Conservation (phyloP, 768 basidiomycete species). For the Pholiota microspora region DNA sequence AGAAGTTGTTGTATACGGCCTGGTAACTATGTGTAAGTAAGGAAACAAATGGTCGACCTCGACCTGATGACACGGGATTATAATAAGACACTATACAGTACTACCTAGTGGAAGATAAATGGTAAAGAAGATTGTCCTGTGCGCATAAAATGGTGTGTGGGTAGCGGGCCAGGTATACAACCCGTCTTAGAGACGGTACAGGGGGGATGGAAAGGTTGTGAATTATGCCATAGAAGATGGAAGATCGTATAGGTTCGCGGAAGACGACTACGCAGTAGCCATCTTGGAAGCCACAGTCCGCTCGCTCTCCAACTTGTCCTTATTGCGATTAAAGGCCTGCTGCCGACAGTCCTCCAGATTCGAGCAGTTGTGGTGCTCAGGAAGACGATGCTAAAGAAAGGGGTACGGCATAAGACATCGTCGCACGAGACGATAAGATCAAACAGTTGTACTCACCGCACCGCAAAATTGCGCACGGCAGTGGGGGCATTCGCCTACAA, state of each 20-base stretch:
- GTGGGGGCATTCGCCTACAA: slow-evolving; percentile 83
- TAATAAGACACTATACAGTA: slow-evolving; percentile 22
- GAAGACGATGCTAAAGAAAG: slow-evolving; percentile 72
- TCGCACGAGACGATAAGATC: slow-evolving; percentile 7
- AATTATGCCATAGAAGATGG: background rate
- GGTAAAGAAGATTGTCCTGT: slow-evolving; percentile 14
- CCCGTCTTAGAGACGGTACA: slow-evolving; percentile 9
- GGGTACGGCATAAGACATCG: slow-evolving; percentile 7
- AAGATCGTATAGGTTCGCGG: slow-evolving; percentile 10
- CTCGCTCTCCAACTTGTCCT: slow-evolving; percentile 84
- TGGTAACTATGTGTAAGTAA: slow-evolving; percentile 7
- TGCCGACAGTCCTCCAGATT: slow-evolving; percentile 83
- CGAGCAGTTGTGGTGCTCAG: slow-evolving; percentile 84
- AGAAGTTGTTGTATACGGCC: slow-evolving; percentile 3
- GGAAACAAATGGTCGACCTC: slow-evolving; percentile 19
- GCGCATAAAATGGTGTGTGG: slow-evolving; percentile 12
- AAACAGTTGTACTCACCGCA: slow-evolving; percentile 42
- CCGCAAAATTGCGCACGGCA: slow-evolving; percentile 79
- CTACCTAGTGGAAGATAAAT: slow-evolving; percentile 16
- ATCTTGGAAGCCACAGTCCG: slow-evolving; percentile 86
- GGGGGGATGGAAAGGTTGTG: slow-evolving; percentile 1
- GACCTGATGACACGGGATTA: slow-evolving; percentile 17
- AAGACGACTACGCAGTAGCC: slow-evolving; percentile 59
- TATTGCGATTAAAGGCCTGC: slow-evolving; percentile 87
- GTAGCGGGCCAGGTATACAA: slow-evolving; percentile 13